Conservation (phyloP, 192 early-diverging fungal species). For the Physocladia obscura region DNA sequence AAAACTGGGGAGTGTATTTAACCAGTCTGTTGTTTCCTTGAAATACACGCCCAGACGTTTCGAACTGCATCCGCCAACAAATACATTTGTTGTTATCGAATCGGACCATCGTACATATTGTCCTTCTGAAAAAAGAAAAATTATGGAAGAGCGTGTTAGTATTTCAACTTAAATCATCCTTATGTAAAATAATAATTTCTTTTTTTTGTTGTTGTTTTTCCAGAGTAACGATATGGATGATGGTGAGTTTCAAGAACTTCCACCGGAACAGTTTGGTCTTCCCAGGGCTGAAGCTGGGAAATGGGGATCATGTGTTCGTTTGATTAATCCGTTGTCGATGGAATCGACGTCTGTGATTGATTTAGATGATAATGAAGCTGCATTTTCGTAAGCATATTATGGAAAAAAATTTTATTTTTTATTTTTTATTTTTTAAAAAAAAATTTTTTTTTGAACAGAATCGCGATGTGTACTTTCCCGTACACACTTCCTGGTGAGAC, state of each 20-base stretch:
- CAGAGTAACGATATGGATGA: slow-evolving; percentile 39
- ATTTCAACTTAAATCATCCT: background rate
- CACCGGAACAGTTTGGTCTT: slow-evolving; percentile 80
- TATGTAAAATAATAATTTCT: slow-evolving; percentile 9
- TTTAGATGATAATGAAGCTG: slow-evolving; percentile 81
- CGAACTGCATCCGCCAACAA: slow-evolving; percentile 67
- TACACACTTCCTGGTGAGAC: slow-evolving; percentile 46
- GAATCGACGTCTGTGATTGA: slow-evolving; percentile 71
- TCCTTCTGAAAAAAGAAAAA: slow-evolving; percentile 60
- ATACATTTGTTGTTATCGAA: slow-evolving; percentile 88
- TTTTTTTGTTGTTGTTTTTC: background rate
- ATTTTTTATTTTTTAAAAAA: no score
- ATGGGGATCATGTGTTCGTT: slow-evolving; percentile 86
- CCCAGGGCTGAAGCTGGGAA: slow-evolving; percentile 64
- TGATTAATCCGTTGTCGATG: slow-evolving; percentile 73
- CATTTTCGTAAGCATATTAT: slow-evolving; percentile 56
- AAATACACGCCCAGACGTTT: slow-evolving; percentile 86
- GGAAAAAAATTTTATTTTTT: background rate
- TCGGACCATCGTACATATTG: slow-evolving; percentile 78
- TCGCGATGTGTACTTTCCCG: slow-evolving; percentile 58
- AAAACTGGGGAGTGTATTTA: slow-evolving; percentile 76
- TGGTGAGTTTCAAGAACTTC: slow-evolving; percentile 54
- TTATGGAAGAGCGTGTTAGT: slow-evolving; percentile 52
- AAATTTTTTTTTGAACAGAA: slow-evolving; percentile 38
- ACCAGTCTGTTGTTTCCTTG: slow-evolving; percentile 80